phyloP scores from a whole-genome alignment of 2,329 filamentous ascomycete species.

The Pseudogymnoascus sp. region DNA sequence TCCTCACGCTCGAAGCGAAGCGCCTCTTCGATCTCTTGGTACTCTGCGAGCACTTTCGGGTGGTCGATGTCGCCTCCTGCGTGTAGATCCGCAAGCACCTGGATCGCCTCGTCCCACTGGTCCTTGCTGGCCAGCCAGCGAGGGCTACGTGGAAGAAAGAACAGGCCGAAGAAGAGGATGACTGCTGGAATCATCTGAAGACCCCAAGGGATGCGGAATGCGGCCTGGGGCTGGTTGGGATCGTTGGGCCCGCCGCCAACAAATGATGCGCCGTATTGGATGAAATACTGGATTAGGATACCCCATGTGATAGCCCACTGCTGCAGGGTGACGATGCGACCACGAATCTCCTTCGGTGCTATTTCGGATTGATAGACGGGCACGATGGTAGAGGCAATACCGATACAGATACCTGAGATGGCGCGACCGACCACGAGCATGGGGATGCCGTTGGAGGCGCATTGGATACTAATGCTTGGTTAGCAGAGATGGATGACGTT shows the following conservation, averaged over 20 bases:
- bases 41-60: conserved; percentile 56
- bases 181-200: conserved; percentile 51
- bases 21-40: conserved; percentile 62
- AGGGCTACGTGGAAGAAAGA: conserved; percentile 58
- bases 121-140: conserved; percentile 64
- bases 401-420: conserved; percentile 66
- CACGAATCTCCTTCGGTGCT: conserved; percentile 50
- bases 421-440: conserved; percentile 67
- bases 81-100: conserved; percentile 52
- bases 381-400: conserved; percentile 62
- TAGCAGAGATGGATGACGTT: not conserved
- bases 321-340: conserved; percentile 56
- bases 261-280: conserved; percentile 56
- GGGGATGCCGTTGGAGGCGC: conserved; percentile 53
- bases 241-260: conserved; percentile 45
- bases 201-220: conserved; percentile 57
- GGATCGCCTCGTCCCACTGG: conserved; percentile 57
- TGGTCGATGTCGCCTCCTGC: conserved; percentile 48
- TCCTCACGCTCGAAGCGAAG: conserved; percentile 67
- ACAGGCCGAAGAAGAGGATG: conserved; percentile 47
- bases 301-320: conserved; percentile 68
- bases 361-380: conserved; percentile 63
- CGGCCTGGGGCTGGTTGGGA: conserved; percentile 42
- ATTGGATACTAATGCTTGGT: conserved; percentile 41
- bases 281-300: conserved; percentile 59